These are phyloP conservation scores for Phalaenopsis aphrodite DNA, from an alignment of 106 monocot genomes.

Conservation along the genomic window DNA sequence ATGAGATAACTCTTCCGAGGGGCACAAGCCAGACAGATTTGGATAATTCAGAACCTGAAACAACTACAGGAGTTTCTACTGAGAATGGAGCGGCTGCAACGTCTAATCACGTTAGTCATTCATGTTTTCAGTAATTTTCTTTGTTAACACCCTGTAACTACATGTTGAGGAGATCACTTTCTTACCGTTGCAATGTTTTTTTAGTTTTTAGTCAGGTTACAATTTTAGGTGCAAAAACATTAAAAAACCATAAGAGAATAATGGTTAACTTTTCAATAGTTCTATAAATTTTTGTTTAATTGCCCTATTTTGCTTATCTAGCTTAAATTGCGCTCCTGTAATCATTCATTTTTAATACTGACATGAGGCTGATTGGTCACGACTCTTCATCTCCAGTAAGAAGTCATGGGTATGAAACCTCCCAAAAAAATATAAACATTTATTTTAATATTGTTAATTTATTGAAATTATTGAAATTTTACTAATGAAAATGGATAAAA, in stretches of 20 bases:
- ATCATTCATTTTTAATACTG: too few species aligned
- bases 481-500: too few species aligned
- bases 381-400: too few species aligned
- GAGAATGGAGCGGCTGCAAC: constrained; percentile 20
- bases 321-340: too few species aligned
- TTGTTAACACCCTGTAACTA: neutral
- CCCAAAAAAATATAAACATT: too few species aligned
- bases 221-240: neutral
- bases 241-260: neutral
- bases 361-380: too few species aligned
- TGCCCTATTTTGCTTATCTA: too few species aligned
- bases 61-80: constrained; percentile 9
- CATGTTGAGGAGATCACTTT: neutral
- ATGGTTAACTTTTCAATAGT: neutral
- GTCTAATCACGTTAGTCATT: constrained; percentile 17
- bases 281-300: neutral
- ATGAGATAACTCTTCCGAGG: constrained; percentile 25
- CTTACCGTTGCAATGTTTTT: neutral
- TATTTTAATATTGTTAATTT: too few species aligned
- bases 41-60: constrained; percentile 23
- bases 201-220: neutral
- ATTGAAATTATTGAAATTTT: too few species aligned
- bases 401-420: too few species aligned
- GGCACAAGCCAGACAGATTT: constrained; percentile 16
- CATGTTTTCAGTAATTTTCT: neutral